These are phyloP conservation scores for Trypanosoma melophagium DNA, from an alignment of 208 protist species.

Conservation along the genomic window DNA sequence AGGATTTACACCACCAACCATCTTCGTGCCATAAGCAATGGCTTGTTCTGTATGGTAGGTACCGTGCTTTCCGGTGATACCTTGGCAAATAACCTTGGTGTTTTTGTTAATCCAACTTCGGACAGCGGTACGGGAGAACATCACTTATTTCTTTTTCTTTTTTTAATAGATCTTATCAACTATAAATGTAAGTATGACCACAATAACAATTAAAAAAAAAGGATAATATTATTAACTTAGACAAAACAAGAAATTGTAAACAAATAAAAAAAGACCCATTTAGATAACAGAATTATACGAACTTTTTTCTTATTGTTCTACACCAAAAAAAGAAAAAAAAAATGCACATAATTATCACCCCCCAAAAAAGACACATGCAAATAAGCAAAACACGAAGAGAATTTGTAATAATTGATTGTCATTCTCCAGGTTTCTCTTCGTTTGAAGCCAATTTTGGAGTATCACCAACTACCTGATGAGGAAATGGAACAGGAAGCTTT, in stretches of 20 bases:
- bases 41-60: slow-evolving; percentile 97
- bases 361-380: not conserved
- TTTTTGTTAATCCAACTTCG: slow-evolving; percentile 91
- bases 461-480: slow-evolving; percentile 9
- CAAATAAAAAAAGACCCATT: slow-evolving; percentile 3
- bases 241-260: slow-evolving; percentile 18
- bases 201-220: not conserved
- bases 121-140: slow-evolving; percentile 63
- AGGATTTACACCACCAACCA: slow-evolving; percentile 97
- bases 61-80: slow-evolving; percentile 98
- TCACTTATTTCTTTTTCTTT: slow-evolving; percentile 23
- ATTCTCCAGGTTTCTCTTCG: not conserved
- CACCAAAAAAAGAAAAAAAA: too few species aligned
- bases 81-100: slow-evolving; percentile 98
- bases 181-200: not conserved
- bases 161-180: not conserved
- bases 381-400: not conserved
- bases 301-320: slow-evolving; percentile 4
- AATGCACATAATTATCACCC: not conserved
- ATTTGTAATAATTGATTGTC: not conserved
- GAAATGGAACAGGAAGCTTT: slow-evolving; percentile 19
- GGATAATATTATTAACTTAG: not conserved
- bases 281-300: not conserved
- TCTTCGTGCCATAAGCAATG: slow-evolving; percentile 98
- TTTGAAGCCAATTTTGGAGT: not conserved